Percentiles rank a stretch among this genome's conserved stretches.
Evolutionary conservation across 2,329 filamentous ascomycete genomes (phyloP).

Genomic region (Aspergillus ochraceus): DNA sequence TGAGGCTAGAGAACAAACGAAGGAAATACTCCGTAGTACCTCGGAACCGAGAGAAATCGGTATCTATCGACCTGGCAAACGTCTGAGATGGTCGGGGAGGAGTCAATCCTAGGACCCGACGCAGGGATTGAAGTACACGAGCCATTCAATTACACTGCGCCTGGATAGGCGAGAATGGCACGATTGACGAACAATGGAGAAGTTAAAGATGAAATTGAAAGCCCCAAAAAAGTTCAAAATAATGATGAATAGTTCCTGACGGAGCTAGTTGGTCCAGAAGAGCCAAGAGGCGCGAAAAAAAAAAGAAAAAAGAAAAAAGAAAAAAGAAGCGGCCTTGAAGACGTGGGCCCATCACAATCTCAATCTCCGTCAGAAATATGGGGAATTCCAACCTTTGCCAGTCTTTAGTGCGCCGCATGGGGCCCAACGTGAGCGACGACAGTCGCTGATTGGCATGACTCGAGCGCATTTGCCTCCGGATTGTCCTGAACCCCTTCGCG

Average conservation of each 20-base stretch:
- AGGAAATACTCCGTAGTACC: constrained; percentile 29
- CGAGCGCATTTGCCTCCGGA: not conserved
- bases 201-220: not conserved
- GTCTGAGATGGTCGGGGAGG: constrained; percentile 16
- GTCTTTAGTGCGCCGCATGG: not conserved
- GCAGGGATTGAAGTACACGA: constrained; percentile 34
- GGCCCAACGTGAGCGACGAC: not conserved
- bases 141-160: constrained; percentile 27
- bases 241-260: not conserved
- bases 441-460: not conserved
- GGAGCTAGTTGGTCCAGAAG: not conserved
- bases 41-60: constrained; percentile 40
- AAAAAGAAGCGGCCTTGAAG: not conserved
- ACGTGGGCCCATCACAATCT: not conserved
- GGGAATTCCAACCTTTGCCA: not conserved
- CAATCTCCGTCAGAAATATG: not conserved
- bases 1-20: not conserved
- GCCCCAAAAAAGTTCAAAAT: not conserved
- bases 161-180: not conserved
- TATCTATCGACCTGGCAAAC: constrained; percentile 33
- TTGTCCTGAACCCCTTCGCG: not conserved
- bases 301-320: not conserved
- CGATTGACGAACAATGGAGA: not conserved
- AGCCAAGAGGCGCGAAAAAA: not conserved
- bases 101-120: constrained; percentile 29